phyloP scores from a whole-genome alignment of 192 early-diverging fungal species.

The Entophlyctis luteolus region DNA sequence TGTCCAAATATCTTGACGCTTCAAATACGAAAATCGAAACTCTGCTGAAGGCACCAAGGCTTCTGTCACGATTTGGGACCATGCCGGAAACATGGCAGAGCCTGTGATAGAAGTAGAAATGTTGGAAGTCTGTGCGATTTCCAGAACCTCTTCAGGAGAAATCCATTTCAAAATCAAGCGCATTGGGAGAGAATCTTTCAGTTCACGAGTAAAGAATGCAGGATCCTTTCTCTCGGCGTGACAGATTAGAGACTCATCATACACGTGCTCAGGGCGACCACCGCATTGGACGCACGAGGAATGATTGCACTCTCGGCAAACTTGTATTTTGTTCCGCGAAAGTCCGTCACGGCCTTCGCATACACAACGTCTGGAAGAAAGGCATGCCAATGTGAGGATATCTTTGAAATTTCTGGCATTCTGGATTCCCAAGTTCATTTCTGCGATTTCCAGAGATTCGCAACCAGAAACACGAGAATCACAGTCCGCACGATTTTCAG shows the following conservation, averaged over 20 bases:
- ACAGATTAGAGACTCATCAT: slow-evolving; percentile 1
- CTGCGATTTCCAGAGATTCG: not conserved
- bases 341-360: slow-evolving; percentile 41
- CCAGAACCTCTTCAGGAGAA: slow-evolving; percentile 15
- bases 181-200: slow-evolving; percentile 36
- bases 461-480: slow-evolving; percentile 20
- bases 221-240: slow-evolving; percentile 1
- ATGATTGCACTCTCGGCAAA: slow-evolving; percentile 33
- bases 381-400: slow-evolving; percentile 20
- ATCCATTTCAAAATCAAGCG: slow-evolving; percentile 29
- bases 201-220: slow-evolving; percentile 22
- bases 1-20: slow-evolving; percentile 39
- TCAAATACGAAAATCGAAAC: slow-evolving; percentile 35
- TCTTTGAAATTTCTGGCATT: not conserved
- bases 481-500: not conserved
- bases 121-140: not conserved
- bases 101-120: not conserved
- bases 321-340: slow-evolving; percentile 15
- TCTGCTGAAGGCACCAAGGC: slow-evolving; percentile 12
- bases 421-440: slow-evolving; percentile 21
- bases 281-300: slow-evolving; percentile 41
- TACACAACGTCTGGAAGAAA: slow-evolving; percentile 30
- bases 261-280: slow-evolving; percentile 43
- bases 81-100: not conserved
- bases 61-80: slow-evolving; percentile 19